Conservation (phyloP, 2,329 filamentous ascomycete species). For the Colletotrichum lentis region DNA sequence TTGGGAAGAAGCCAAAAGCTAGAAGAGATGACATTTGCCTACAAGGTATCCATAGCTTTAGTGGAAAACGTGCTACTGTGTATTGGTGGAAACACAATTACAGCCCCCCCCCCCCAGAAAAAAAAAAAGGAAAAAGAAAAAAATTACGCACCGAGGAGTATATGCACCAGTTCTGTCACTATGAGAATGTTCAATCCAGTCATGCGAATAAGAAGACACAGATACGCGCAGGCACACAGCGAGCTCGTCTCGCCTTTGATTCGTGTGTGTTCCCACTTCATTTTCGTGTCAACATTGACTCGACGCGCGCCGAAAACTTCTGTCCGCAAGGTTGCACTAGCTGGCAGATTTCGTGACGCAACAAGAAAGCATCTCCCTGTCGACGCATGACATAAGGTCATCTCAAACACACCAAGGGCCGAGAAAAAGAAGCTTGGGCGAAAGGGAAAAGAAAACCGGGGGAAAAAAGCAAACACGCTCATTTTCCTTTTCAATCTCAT, state of each 20-base stretch:
- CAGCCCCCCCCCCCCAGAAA: neutral
- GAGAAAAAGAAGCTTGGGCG: slow-evolving; percentile 11
- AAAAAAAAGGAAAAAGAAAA: too few species aligned
- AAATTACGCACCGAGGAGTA: neutral
- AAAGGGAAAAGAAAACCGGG: too few species aligned
- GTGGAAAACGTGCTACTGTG: too few species aligned
- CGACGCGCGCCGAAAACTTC: slow-evolving; percentile 17
- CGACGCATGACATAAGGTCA: slow-evolving; percentile 10
- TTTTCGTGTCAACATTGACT: neutral
- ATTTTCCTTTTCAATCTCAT: slow-evolving; percentile 17
- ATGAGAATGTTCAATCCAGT: neutral
- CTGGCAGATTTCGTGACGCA: slow-evolving; percentile 14
- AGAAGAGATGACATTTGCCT: too few species aligned
- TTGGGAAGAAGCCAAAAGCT: too few species aligned
- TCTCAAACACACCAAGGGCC: slow-evolving; percentile 11
- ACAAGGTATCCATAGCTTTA: too few species aligned
- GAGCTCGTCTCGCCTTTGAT: neutral
- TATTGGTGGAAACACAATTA: too few species aligned
- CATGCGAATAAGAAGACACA: neutral
- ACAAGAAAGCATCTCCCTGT: slow-evolving; percentile 36
- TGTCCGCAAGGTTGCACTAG: slow-evolving; percentile 17
- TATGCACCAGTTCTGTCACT: neutral
- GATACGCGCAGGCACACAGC: neutral
- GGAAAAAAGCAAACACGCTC: slow-evolving; percentile 30
- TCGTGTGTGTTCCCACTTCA: neutral